Evolutionary conservation across 2,329 filamentous ascomycete genomes (phyloP).

Genomic region (Botryosphaeria agaves): DNA sequence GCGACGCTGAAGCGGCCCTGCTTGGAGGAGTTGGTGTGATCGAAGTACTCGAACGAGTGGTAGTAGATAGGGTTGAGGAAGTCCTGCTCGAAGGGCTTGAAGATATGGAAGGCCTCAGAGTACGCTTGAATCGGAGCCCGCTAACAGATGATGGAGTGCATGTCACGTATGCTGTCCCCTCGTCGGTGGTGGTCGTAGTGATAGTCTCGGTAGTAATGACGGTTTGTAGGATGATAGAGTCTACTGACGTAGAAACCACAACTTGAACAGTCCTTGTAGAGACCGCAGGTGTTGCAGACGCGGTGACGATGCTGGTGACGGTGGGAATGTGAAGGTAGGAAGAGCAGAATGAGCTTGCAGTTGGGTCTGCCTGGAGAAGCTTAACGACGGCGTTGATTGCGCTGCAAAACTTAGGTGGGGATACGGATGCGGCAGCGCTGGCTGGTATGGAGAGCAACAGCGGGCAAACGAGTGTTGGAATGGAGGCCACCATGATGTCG

Average conservation of each 20-base stretch:
- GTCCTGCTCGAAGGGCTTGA: neutral
- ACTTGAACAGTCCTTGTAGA: neutral
- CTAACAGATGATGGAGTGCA: neutral
- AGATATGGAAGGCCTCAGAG: neutral
- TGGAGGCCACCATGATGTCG: too few relatives aligned
- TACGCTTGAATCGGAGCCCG: neutral
- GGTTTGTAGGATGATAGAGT: neutral
- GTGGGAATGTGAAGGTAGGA: neutral
- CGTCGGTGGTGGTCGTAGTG: neutral
- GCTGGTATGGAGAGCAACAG: neutral
- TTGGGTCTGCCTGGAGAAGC: neutral
- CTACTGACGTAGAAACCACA: neutral
- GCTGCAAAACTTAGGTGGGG: too few relatives aligned
- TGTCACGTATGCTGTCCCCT: neutral
- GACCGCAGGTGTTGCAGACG: neutral
- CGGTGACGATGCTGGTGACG: neutral
- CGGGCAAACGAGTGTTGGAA: neutral
- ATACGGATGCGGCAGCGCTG: neutral
- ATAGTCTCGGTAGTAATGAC: neutral
- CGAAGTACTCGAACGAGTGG: neutral
- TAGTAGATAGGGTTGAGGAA: neutral
- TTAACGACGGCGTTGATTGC: neutral
- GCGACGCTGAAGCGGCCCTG: neutral
- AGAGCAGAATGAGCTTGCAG: neutral
- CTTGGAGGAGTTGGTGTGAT: neutral